These are phyloP conservation scores for Trypanosoma melophagium DNA, from an alignment of 208 protist genomes.

Conservation along the genomic window DNA sequence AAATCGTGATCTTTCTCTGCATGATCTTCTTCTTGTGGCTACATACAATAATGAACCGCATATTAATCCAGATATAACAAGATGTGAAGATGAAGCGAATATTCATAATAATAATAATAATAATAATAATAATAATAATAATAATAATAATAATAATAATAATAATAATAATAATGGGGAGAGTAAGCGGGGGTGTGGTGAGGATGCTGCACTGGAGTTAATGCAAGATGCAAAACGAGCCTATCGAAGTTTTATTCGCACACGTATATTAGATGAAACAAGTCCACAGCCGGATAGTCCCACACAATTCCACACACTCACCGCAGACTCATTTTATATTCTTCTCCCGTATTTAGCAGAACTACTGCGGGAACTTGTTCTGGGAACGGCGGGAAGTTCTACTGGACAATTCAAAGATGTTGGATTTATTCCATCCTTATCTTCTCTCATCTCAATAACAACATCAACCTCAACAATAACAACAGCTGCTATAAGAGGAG, in stretches of 20 bases:
- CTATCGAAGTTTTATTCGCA: slow-evolving; percentile 21
- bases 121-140: neutral
- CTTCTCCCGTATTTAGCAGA: slow-evolving; percentile 23
- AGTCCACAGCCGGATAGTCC: slow-evolving; percentile 15
- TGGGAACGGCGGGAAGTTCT: neutral
- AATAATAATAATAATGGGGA: neutral
- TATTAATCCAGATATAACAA: neutral
- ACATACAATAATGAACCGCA: slow-evolving; percentile 6
- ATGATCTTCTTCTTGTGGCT: slow-evolving; percentile 37
- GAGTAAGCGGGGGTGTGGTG: neutral
- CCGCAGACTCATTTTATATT: slow-evolving; percentile 30
- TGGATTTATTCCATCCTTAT: no score
- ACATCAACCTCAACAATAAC: neutral
- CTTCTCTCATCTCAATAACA: neutral
- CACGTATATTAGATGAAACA: slow-evolving; percentile 23
- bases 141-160: slow-evolving; percentile 1
- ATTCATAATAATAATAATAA: neutral
- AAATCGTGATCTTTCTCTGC: slow-evolving; percentile 30
- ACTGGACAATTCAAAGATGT: no score
- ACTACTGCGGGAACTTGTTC: slow-evolving; percentile 16
- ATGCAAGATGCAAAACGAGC: slow-evolving; percentile 15
- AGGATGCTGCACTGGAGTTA: neutral
- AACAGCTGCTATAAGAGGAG: neutral
- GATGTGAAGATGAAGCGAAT: neutral
- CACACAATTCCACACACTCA: slow-evolving; percentile 29